phyloP scores from a whole-genome alignment of 768 basidiomycete species.

The Kwoniella heveanensis region DNA sequence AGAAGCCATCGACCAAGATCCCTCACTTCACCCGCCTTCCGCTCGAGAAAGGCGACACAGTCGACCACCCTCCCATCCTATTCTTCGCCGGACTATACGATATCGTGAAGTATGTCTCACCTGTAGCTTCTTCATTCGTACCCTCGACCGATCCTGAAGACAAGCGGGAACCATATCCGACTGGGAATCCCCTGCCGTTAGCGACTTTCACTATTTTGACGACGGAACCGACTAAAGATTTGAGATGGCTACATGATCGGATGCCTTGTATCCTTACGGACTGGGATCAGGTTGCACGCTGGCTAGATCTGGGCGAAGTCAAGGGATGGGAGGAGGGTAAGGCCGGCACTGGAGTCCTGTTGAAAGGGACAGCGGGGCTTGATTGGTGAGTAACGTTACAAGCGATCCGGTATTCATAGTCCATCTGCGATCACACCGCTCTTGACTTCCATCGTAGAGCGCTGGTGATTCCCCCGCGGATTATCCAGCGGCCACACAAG shows the following conservation, averaged over 20 bases:
- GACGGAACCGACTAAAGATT: conserved; percentile 68
- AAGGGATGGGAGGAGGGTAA: conserved; percentile 68
- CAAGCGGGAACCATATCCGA: conserved; percentile 47
- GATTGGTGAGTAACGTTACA: conserved; percentile 78
- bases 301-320: conserved; percentile 77
- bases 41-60: conserved; percentile 58
- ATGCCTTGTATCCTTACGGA: conserved; percentile 72
- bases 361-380: conserved; percentile 61
- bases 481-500: no score
- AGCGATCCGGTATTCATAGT: no score
- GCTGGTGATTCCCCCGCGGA: no score
- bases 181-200: conserved; percentile 59
- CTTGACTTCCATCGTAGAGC: no score
- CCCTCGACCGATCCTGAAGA: conserved; percentile 31
- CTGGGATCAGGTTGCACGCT: conserved; percentile 64
- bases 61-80: conserved; percentile 60
- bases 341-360: conserved; percentile 66
- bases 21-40: conserved; percentile 74
- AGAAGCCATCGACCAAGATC: conserved; percentile 69
- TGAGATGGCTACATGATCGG: conserved; percentile 88
- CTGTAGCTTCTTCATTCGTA: conserved; percentile 42
- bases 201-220: conserved; percentile 92
- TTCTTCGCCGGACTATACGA: conserved; percentile 90
- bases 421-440: no score
- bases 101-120: conserved; percentile 59